Evolutionary conservation across 768 basidiomycete species (phyloP).

Genomic region (Termitomyces bulborhizus): DNA sequence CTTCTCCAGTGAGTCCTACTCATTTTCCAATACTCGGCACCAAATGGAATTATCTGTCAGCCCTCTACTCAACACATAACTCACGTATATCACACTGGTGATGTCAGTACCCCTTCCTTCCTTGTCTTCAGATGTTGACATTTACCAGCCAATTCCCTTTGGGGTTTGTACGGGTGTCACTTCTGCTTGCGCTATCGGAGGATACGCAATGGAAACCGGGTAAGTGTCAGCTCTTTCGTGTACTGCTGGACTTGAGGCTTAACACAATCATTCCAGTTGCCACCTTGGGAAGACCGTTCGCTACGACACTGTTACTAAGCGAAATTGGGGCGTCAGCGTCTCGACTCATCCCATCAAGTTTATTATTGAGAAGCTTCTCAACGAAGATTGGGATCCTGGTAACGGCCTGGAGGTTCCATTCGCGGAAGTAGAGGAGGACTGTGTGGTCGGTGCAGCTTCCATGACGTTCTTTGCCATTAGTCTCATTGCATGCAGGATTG

Average conservation of each 20-base stretch:
- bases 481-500: constrained; percentile 46
- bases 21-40: neutral
- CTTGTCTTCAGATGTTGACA: neutral
- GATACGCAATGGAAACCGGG: constrained; percentile 80
- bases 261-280: constrained; percentile 39
- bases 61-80: constrained; percentile 72
- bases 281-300: constrained; percentile 79
- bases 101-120: constrained; percentile 31
- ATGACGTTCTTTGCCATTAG: neutral
- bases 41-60: constrained; percentile 25
- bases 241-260: neutral
- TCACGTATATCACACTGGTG: constrained; percentile 89
- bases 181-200: constrained; percentile 44
- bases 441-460: constrained; percentile 35
- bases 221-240: constrained; percentile 10
- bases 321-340: constrained; percentile 74
- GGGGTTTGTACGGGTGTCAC: constrained; percentile 72
- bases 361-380: constrained; percentile 50
- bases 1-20: constrained; percentile 58
- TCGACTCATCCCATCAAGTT: constrained; percentile 67
- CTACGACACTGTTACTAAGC: constrained; percentile 81
- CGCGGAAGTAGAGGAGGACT: constrained; percentile 51
- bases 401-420: constrained; percentile 37
- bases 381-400: constrained; percentile 29
- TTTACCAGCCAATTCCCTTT: constrained; percentile 72